Evolutionary conservation across 2,329 filamentous ascomycete species (phyloP).

Genomic region (Claviceps purpurea): DNA sequence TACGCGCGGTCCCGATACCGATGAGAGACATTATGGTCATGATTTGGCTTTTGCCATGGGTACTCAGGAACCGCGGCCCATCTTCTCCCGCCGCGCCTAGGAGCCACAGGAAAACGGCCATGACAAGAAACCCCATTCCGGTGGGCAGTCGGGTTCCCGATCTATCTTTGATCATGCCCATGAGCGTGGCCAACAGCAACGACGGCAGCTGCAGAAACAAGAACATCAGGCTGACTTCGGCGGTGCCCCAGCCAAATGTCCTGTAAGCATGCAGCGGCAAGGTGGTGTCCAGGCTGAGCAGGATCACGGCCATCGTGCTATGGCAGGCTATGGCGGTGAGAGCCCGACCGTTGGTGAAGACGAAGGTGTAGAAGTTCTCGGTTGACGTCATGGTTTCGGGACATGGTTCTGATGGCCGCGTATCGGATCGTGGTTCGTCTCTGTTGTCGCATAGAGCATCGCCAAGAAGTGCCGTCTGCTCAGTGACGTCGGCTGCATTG

Average conservation of each 20-base stretch:
- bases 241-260: not conserved
- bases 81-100: not conserved
- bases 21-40: not conserved
- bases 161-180: not conserved
- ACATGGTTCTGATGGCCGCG: not conserved
- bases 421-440: not conserved
- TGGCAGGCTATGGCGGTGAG: not conserved
- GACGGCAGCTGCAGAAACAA: not conserved
- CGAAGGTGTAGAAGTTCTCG: not conserved
- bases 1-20: not conserved
- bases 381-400: not conserved
- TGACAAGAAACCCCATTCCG: not conserved
- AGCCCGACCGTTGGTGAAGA: not conserved
- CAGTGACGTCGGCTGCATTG: not conserved
- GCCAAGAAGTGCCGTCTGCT: not conserved
- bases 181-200: not conserved
- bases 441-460: not conserved
- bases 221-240: not conserved
- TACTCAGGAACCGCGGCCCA: not conserved
- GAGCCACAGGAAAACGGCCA: not conserved
- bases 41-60: not conserved
- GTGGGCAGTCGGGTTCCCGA: not conserved
- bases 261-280: not conserved
- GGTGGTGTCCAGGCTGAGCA: constrained; percentile 1
- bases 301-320: not conserved